phyloP scores from a whole-genome alignment of 73 alveolate species.

The Blepharisma japonicum region DNA sequence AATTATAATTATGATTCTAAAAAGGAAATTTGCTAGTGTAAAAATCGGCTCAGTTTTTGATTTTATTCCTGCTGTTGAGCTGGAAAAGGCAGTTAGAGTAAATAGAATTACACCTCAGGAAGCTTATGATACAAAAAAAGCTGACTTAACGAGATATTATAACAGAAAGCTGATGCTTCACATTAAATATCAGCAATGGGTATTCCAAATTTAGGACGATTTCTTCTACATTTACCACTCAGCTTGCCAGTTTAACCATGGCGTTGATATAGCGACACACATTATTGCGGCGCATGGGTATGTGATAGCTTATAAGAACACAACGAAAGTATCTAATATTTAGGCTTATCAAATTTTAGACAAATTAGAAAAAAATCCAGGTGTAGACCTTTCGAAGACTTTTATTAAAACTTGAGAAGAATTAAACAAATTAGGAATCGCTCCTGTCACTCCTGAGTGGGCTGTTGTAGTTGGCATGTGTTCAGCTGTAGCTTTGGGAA shows the following conservation, averaged over 20 bases:
- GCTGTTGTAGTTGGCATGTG: not conserved
- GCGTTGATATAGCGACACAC: not conserved
- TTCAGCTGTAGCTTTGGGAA: conserved; percentile 5
- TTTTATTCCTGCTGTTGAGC: no score
- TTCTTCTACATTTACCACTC: conserved; percentile 3
- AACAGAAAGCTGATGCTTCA: no score
- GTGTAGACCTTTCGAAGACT: not conserved
- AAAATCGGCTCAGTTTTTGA: no score
- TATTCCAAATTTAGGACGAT: not conserved
- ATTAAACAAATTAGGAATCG: not conserved
- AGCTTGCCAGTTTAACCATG: not conserved
- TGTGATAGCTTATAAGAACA: conserved; percentile 3
- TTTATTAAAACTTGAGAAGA: not conserved
- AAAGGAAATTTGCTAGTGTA: no score
- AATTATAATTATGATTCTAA: no score
- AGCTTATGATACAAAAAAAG: no score
- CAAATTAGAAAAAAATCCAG: conserved; percentile 9
- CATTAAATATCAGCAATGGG: no score
- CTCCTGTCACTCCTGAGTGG: conserved; percentile 24
- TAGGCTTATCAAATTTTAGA: not conserved
- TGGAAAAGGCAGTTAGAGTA: no score
- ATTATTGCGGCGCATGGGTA: conserved; percentile 29
- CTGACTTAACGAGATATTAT: no score
- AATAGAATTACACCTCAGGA: no score
- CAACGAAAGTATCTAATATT: not conserved